Evolutionary conservation across 1,284 basidiomycete genomes (phyloP), one percentile per base, ranked within the genome.

Genomic region (Cutaneotrichosporon sp.): DNA sequence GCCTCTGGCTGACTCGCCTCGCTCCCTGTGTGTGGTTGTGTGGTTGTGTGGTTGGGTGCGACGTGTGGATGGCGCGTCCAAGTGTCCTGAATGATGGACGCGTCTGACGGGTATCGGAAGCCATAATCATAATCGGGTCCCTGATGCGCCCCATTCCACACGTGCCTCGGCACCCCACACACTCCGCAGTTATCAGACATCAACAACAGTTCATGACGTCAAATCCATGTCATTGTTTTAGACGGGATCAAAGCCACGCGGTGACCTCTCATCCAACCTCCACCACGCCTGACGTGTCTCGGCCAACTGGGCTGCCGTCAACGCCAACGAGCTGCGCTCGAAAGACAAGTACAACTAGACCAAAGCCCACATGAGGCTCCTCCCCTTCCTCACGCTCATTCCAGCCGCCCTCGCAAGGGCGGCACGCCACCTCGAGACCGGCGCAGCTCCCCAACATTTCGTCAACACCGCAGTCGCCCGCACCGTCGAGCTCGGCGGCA

Each of bases 381-480:
- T 55, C 43, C 22, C 27, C 24, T n/a, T 58, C 45, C 53, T 64
- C 13, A 56, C 59, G 25, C 56, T 61, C 10, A 27, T 38, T 13
- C 53, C 54, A 14, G 10, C 56, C 10, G 59, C 63, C 14, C 43
- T 58, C 16, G 46, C 46, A 47, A 50, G 46, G 25, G 43, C 31
- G 14, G 34, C 14, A 20, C 54, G 60, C 60, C 45, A 66, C 62
- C 29, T 53, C 29, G 38, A 62, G 55, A 5, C 52, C 20, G 51
- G 56, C 57, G n/a, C 51, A 4, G 67, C 70, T 2, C 66, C 75
- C 1, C 71, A 70, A 53, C 66, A 87, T 5, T 95, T 89, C 80
- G 86, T 91, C 83, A 95, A 95, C 73, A 90, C 88, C 20, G 90
- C 88, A 62, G 84, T 97, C 65, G 89, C 92, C 24, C 88, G 91